phyloP scores from a whole-genome alignment of 352 stramenopile species.

The Phytophthora macrochlamydospora region DNA sequence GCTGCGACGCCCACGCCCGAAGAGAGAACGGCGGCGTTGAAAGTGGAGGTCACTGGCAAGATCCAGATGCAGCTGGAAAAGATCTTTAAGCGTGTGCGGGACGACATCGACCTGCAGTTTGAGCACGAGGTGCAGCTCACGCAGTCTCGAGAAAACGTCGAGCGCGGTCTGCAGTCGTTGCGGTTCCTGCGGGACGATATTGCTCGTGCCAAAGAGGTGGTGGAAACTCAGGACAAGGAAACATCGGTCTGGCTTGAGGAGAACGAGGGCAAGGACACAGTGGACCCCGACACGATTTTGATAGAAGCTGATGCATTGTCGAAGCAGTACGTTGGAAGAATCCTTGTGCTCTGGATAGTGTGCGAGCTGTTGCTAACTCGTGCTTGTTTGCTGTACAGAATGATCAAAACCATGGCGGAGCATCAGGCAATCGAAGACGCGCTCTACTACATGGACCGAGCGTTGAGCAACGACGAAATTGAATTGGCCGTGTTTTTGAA shows the following conservation, averaged over 20 bases:
- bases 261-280: conserved; percentile 76
- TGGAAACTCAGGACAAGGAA: conserved; percentile 66
- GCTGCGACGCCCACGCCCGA: conserved; percentile 27
- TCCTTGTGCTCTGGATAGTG: no score
- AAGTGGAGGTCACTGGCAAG: conserved; percentile 78
- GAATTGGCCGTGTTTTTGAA: conserved; percentile 85
- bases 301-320: conserved; percentile 77
- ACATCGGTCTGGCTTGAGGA: conserved; percentile 71
- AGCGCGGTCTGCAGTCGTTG: conserved; percentile 77
- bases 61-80: conserved; percentile 81
- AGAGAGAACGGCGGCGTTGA: conserved; percentile 58
- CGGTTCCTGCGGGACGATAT: conserved; percentile 76
- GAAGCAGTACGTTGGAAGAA: conserved; percentile 68
- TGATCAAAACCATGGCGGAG: conserved; percentile 84
- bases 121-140: conserved; percentile 86
- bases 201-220: conserved; percentile 46
- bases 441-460: conserved; percentile 92
- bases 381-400: conserved; percentile 32
- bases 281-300: conserved; percentile 83
- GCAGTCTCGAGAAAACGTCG: conserved; percentile 78
- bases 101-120: conserved; percentile 88
- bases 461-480: conserved; percentile 89
- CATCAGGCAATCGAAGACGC: conserved; percentile 90
- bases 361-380: no score
- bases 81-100: conserved; percentile 81